A percentile compares a stretch with the other conserved stretches of the same genome.
phyloP scores from a whole-genome alignment of 208 protist species.

The Crithidia acanthocephali region DNA sequence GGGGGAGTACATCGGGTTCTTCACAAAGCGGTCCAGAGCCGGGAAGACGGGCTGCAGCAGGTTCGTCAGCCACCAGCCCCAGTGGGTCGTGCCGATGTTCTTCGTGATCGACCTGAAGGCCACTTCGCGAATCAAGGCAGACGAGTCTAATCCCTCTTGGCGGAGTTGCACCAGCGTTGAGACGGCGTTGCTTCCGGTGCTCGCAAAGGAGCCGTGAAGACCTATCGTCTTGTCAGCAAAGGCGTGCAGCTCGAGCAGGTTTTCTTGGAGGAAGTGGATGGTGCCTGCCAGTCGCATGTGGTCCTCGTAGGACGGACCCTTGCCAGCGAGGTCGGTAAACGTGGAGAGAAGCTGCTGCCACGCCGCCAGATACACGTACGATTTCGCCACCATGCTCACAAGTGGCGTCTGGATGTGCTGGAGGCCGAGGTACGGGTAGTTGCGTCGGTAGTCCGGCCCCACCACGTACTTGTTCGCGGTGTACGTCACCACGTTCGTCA shows the following conservation, averaged over 20 bases:
- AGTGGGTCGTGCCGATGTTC: slow-evolving; percentile 90
- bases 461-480: slow-evolving; percentile 72
- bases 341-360: slow-evolving; percentile 73
- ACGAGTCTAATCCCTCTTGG: slow-evolving; percentile 74
- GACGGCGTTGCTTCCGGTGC: slow-evolving; percentile 49
- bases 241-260: slow-evolving; percentile 51
- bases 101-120: slow-evolving; percentile 80
- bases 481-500: slow-evolving; percentile 66
- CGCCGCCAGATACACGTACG: slow-evolving; percentile 70
- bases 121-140: slow-evolving; percentile 82
- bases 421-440: slow-evolving; percentile 85
- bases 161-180: slow-evolving; percentile 67
- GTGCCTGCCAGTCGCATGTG: slow-evolving; percentile 79
- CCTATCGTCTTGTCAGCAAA: slow-evolving; percentile 70
- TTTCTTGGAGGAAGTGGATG: slow-evolving; percentile 80
- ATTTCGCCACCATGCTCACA: slow-evolving; percentile 74
- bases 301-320: slow-evolving; percentile 64
- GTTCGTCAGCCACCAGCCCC: slow-evolving; percentile 89
- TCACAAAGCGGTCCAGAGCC: slow-evolving; percentile 75
- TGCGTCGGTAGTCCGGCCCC: slow-evolving; percentile 71
- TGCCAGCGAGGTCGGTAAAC: slow-evolving; percentile 46
- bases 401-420: slow-evolving; percentile 89
- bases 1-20: slow-evolving; percentile 90
- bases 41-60: slow-evolving; percentile 60
- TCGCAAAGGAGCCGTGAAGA: slow-evolving; percentile 63